Conservation (phyloP, 2,329 filamentous ascomycete species). For the Aspergillus brunneoviolaceus region DNA sequence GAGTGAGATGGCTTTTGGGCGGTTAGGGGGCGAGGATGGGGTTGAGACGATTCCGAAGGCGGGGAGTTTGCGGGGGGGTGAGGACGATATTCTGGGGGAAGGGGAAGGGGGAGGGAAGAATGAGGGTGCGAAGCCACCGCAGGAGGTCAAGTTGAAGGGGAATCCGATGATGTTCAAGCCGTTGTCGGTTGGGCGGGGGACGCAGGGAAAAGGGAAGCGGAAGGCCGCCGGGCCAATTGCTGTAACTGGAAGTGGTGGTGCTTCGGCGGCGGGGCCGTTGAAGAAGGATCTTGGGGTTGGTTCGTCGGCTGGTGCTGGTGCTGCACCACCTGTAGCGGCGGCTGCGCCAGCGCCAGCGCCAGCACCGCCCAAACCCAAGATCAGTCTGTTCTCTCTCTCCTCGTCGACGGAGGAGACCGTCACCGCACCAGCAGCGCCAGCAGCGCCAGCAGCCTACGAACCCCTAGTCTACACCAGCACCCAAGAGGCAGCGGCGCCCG, state of each 20-base stretch:
- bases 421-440: constrained; percentile 2
- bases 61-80: constrained; percentile 19
- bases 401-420: constrained; percentile 23
- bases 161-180: constrained; percentile 88
- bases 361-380: constrained; percentile 40
- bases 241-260: constrained; percentile 5
- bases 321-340: neutral
- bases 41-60: constrained; percentile 30
- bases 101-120: constrained; percentile 3
- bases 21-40: constrained; percentile 26
- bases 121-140: constrained; percentile 16
- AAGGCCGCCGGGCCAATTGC: constrained; percentile 28
- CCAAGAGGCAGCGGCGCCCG: constrained; percentile 20
- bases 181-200: constrained; percentile 75
- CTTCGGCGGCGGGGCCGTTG: neutral
- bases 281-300: neutral
- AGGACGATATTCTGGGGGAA: neutral
- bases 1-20: constrained; percentile 26
- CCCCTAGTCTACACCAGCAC: constrained; percentile 43
- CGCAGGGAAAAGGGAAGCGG: constrained; percentile 64
- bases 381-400: constrained; percentile 46
- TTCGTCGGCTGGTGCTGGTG: neutral
- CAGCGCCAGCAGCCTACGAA: constrained; percentile 29
- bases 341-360: constrained; percentile 18
- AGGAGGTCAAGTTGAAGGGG: constrained; percentile 58